Conservation (phyloP, 2,329 filamentous ascomycete species). For the Fusarium zealandicum region DNA sequence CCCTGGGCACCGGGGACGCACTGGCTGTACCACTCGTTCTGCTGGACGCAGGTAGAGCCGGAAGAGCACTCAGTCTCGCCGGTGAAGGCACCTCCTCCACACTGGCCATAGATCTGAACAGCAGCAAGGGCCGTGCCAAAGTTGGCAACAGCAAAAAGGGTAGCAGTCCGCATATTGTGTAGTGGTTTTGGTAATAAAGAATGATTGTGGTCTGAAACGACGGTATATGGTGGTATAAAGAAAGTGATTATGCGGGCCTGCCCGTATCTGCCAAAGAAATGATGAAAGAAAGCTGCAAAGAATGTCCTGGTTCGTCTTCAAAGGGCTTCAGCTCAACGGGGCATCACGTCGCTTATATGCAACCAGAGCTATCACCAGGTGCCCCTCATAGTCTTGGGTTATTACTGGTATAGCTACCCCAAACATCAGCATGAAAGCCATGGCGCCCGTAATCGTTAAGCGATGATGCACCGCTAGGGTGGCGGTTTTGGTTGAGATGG, state of each 20-base stretch:
- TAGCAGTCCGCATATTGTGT: conserved; percentile 24
- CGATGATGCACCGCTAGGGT: conserved; percentile 1
- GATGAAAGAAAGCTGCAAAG: conserved; percentile 23
- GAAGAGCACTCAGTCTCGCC: conserved; percentile 27
- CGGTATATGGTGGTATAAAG: conserved; percentile 10
- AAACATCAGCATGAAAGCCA: conserved; percentile 1
- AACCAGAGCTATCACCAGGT: background rate
- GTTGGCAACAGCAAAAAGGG: conserved; percentile 32
- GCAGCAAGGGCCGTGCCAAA: conserved; percentile 27
- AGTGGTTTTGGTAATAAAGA: conserved; percentile 1
- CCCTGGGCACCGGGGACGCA: conserved; percentile 19
- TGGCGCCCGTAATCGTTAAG: background rate
- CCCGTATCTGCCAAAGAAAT: conserved; percentile 15
- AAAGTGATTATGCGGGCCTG: conserved; percentile 20
- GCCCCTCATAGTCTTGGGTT: background rate
- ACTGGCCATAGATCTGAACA: conserved; percentile 31
- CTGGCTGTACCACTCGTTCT: conserved; percentile 36
- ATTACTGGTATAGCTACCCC: background rate
- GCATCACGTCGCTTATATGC: conserved; percentile 14
- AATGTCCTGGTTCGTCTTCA: conserved; percentile 5
- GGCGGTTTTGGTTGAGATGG: background rate
- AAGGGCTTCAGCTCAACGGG: background rate
- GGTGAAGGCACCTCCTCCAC: conserved; percentile 21
- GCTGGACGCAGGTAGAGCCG: conserved; percentile 22
- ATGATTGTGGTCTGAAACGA: conserved; percentile 3